These are phyloP conservation scores for Metarhizium humberi DNA, from an alignment of 2,329 filamentous ascomycete genomes.

Conservation along the genomic window DNA sequence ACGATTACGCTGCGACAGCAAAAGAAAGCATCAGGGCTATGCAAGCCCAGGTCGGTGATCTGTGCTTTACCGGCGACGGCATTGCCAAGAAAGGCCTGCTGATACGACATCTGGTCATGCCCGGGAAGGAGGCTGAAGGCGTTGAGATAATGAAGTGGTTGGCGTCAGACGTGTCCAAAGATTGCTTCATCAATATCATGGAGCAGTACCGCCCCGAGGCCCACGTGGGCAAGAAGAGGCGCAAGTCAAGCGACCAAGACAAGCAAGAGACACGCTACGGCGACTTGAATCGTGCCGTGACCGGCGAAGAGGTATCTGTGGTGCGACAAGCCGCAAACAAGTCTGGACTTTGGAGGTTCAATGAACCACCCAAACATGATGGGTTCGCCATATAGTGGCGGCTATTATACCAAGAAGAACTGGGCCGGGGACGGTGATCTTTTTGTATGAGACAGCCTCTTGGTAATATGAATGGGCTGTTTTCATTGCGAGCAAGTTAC, in stretches of 20 bases:
- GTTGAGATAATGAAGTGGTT: constrained; percentile 68
- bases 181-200: constrained; percentile 80
- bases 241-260: constrained; percentile 9
- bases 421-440: background rate
- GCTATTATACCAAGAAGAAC: background rate
- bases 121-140: constrained; percentile 65
- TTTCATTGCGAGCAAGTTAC: background rate
- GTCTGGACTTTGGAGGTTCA: constrained; percentile 71
- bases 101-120: constrained; percentile 78
- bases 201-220: constrained; percentile 78
- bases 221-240: constrained; percentile 63
- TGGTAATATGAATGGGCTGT: background rate
- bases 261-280: constrained; percentile 52
- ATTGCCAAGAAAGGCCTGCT: constrained; percentile 71
- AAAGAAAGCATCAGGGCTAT: constrained; percentile 71
- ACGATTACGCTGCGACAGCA: constrained; percentile 63
- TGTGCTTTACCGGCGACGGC: constrained; percentile 73
- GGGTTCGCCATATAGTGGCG: constrained; percentile 34
- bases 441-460: background rate
- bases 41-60: constrained; percentile 72
- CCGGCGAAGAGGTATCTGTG: constrained; percentile 51
- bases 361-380: constrained; percentile 48
- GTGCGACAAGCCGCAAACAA: constrained; percentile 59
- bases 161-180: constrained; percentile 60
- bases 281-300: constrained; percentile 63